Percentiles rank a stretch among this genome's conserved stretches.
Conservation (phyloP, 2,329 filamentous ascomycete genomes). For the Atkinsonella hypoxylon region DNA sequence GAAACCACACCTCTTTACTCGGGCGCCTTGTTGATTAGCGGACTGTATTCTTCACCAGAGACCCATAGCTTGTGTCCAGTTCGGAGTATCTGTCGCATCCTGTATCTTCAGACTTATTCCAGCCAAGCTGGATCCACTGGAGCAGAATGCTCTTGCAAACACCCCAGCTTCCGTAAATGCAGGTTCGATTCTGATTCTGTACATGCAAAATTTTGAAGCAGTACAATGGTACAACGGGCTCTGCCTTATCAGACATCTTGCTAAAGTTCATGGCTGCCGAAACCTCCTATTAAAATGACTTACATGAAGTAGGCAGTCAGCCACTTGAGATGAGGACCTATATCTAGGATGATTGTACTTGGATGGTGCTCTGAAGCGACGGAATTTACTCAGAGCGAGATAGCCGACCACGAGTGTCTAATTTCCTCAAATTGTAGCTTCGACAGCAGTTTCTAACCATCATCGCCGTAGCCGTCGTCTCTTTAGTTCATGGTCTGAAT, state of each 20-base stretch:
- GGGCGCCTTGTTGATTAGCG: constrained; percentile 41
- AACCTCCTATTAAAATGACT: constrained; percentile 25
- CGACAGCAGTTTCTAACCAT: constrained; percentile 3
- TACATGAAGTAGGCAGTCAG: constrained; percentile 15
- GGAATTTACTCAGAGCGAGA: background rate
- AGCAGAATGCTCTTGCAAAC: constrained; percentile 22
- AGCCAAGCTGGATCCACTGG: constrained; percentile 31
- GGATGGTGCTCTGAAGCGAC: background rate
- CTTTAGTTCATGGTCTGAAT: constrained; percentile 18
- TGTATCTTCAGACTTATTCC: constrained; percentile 46
- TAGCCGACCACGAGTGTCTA: background rate
- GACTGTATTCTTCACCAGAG: constrained; percentile 39
- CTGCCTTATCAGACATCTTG: constrained; percentile 22
- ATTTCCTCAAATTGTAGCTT: background rate
- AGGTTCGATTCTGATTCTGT: background rate
- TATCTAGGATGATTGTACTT: background rate
- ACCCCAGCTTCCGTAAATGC: background rate
- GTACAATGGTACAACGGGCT: constrained; percentile 23
- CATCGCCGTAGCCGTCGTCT: constrained; percentile 17
- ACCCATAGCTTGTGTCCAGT: constrained; percentile 35
- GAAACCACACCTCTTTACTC: constrained; percentile 47
- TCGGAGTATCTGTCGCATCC: constrained; percentile 40
- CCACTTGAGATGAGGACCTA: background rate
- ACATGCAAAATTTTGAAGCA: background rate
- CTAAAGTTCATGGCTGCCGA: constrained; percentile 34